These are phyloP conservation scores for Pythium sukuiense DNA, from an alignment of 352 stramenopile species.

Conservation along the genomic window DNA sequence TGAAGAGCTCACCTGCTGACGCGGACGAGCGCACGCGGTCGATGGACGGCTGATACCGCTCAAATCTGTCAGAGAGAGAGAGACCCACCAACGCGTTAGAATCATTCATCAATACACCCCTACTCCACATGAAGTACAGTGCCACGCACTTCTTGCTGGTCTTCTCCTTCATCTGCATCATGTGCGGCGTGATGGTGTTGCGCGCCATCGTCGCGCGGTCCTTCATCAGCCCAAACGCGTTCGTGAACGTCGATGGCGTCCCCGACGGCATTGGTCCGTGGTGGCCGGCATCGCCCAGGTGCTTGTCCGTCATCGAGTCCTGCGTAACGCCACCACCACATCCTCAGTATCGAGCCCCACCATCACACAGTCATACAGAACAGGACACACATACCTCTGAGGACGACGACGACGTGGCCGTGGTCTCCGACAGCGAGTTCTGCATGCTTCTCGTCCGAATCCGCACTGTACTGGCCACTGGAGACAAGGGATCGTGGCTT, in stretches of 20 bases:
- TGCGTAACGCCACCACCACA: neutral
- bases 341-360: neutral
- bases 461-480: neutral
- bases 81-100: neutral
- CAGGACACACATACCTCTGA: neutral
- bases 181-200: conserved; percentile 37
- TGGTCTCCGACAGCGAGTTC: conserved; percentile 23
- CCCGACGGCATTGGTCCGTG: neutral
- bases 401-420: conserved; percentile 22
- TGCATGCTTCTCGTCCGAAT: conserved; percentile 15
- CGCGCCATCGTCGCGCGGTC: conserved; percentile 31
- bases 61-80: conserved; percentile 34
- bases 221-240: conserved; percentile 31
- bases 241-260: conserved; percentile 16
- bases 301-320: conserved; percentile 25
- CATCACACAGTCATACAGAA: neutral
- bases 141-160: conserved; percentile 31
- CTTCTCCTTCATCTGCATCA: conserved; percentile 34
- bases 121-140: too few relatives aligned
- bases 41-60: conserved; percentile 78
- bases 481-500: too few relatives aligned
- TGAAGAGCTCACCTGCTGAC: conserved; percentile 42
- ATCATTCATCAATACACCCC: too few relatives aligned
- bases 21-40: conserved; percentile 73
- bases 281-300: neutral